A percentile compares a stretch with the other conserved stretches of the same genome.
Conservation (phyloP, 306 rosid species). For the Castanopsis chinensis region DNA sequence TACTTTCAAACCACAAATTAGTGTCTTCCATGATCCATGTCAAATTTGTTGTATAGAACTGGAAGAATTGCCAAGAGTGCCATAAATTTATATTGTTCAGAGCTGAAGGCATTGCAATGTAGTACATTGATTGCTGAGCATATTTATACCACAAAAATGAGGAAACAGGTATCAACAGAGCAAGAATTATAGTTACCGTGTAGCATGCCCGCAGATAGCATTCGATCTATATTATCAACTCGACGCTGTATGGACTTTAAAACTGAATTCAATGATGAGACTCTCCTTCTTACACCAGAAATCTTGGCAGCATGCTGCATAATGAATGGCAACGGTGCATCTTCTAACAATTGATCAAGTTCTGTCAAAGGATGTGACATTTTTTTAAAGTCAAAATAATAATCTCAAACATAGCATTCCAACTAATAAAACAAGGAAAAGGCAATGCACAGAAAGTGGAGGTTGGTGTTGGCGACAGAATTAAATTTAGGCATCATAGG, state of each 20-base stretch:
- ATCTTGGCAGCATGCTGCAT: constrained; percentile 78
- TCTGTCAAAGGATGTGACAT: constrained; percentile 44
- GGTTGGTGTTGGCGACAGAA: too few relatives aligned
- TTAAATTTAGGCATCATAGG: too few relatives aligned
- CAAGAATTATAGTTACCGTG: constrained; percentile 38
- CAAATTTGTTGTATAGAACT: neutral
- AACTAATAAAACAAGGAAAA: neutral
- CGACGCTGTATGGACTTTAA: constrained; percentile 69
- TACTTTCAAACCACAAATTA: neutral
- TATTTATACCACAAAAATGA: neutral
- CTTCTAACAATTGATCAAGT: constrained; percentile 77
- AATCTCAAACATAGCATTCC: neutral
- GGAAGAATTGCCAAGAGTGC: neutral
- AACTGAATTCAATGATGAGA: constrained; percentile 62
- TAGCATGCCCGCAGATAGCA: constrained; percentile 37
- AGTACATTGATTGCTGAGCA: neutral
- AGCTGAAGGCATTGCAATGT: neutral
- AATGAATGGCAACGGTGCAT: constrained; percentile 72
- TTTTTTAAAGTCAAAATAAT: neutral
- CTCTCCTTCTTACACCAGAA: constrained; percentile 66
- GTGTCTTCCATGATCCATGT: neutral
- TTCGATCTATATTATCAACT: constrained; percentile 72
- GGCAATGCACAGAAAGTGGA: neutral
- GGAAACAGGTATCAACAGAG: neutral
- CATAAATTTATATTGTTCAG: neutral